Evolutionary conservation across 805 yeast species (phyloP).

Genomic region (Isabelozyma rhagii): DNA sequence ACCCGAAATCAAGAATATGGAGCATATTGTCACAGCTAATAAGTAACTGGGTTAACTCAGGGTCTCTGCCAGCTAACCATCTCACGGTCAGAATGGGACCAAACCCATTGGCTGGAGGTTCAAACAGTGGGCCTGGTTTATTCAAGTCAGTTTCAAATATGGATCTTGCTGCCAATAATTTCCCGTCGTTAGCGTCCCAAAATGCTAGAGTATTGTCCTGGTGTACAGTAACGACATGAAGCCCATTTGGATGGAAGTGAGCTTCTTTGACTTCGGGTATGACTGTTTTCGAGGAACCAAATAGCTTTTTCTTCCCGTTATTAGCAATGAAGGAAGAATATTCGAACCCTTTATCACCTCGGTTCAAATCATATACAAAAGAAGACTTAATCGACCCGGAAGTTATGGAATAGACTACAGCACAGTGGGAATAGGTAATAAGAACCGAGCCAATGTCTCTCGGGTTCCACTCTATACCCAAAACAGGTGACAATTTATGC

Average conservation of each 20-base stretch:
- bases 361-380: slow-evolving; percentile 60
- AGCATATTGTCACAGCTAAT: slow-evolving; percentile 34
- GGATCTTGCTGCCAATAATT: slow-evolving; percentile 70
- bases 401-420: slow-evolving; percentile 65
- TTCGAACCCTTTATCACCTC: slow-evolving; percentile 63
- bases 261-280: slow-evolving; percentile 44
- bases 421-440: slow-evolving; percentile 67
- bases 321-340: slow-evolving; percentile 24
- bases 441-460: slow-evolving; percentile 79
- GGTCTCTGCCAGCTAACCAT: slow-evolving; percentile 81
- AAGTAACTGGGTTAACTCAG: slow-evolving; percentile 73
- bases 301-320: slow-evolving; percentile 40
- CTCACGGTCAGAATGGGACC: slow-evolving; percentile 50
- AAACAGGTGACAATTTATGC: slow-evolving; percentile 60
- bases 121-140: slow-evolving; percentile 37
- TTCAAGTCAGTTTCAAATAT: slow-evolving; percentile 65
- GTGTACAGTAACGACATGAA: slow-evolving; percentile 76
- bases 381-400: slow-evolving; percentile 54
- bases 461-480: slow-evolving; percentile 77
- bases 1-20: slow-evolving; percentile 69
- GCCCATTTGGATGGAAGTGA: slow-evolving; percentile 89
- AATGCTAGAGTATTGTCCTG: slow-evolving; percentile 82
- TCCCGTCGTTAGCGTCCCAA: slow-evolving; percentile 88
- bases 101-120: slow-evolving; percentile 15
- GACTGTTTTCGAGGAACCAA: slow-evolving; percentile 34